Base-by-base conservation (phyloP, 2,329 filamentous ascomycete species). In the Aureobasidium sp. region DNA sequence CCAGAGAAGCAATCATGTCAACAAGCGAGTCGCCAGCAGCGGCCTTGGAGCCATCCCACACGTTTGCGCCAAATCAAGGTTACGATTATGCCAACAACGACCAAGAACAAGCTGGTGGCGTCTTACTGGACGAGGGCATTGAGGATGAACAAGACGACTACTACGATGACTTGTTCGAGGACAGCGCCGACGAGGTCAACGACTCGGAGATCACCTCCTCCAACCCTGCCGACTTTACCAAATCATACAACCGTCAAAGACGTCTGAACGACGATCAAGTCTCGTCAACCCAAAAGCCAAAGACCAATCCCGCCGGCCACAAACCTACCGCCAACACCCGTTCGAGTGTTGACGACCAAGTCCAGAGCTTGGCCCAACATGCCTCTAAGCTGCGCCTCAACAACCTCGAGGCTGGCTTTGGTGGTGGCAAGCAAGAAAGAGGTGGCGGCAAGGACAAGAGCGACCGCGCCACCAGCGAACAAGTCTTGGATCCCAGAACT, bases 401-500 rank as follows among this genome's bases (percentile, higher is more conserved):
- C 71, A 84, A 82, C 65, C 70, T 79, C 17, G 79, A 82, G 62
- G 78, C 82, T 29, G 82, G 82, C 0, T 73, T 84, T 34, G 77
- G 75, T 12, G 29, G 29, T 12, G 77, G 75, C 20, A 82, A 80
- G 55, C 76, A 77, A 48, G 78, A 72, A 65, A 67, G 82, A 62
- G 77, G 77, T 39, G 80, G 82, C 60, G 85, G 86, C 63, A 91
- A 90, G 74, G 92, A 97, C 76, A 95, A 94, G 80, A 87, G 89
- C 61, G 93, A 99, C 73, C 86, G 94, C 63, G 93, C 94, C 57
- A 99, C 94, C 15, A 91, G 86, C 68, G 94, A 99, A 74, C 91
- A 97, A 75, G 94, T 99, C 53, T 79, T 99, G 64, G 94, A 99
- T 76, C 90, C 91, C 65, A 84, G 91, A 60, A 99, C 94, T 15